These are phyloP conservation scores for Mariannaea elegans DNA, from an alignment of 2,329 filamentous ascomycete species.

Conservation along the genomic window DNA sequence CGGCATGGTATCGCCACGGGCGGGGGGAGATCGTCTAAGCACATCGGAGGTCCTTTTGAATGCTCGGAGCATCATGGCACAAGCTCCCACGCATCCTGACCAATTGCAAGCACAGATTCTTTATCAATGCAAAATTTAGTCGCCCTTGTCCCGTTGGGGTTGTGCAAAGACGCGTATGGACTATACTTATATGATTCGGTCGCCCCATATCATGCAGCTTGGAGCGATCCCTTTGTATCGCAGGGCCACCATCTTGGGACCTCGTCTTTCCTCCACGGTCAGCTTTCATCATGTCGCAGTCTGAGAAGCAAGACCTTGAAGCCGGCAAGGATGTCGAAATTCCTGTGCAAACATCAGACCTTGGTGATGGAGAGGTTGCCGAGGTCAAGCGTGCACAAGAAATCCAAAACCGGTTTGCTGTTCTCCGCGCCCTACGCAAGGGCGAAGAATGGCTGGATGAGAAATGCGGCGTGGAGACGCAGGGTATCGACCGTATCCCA, in stretches of 20 bases:
- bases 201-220: background rate
- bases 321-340: constrained; percentile 7
- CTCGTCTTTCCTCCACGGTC: background rate
- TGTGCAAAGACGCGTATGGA: background rate
- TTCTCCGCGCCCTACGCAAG: constrained; percentile 6
- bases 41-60: background rate
- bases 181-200: background rate
- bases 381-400: constrained; percentile 13
- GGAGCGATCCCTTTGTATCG: background rate
- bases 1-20: background rate
- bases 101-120: background rate
- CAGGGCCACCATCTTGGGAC: background rate
- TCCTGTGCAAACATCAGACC: background rate
- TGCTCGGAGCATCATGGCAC: background rate
- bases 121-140: background rate
- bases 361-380: background rate
- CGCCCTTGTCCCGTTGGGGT: background rate
- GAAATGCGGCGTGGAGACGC: constrained; percentile 15
- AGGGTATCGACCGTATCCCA: constrained; percentile 16
- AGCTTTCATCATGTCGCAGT: background rate
- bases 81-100: background rate
- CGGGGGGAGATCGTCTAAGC: background rate
- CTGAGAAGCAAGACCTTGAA: constrained; percentile 18
- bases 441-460: constrained; percentile 13
- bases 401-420: background rate